These are phyloP conservation scores for Lonicera japonica DNA, from an alignment of 129 eudicot genomes.

Conservation along the genomic window DNA sequence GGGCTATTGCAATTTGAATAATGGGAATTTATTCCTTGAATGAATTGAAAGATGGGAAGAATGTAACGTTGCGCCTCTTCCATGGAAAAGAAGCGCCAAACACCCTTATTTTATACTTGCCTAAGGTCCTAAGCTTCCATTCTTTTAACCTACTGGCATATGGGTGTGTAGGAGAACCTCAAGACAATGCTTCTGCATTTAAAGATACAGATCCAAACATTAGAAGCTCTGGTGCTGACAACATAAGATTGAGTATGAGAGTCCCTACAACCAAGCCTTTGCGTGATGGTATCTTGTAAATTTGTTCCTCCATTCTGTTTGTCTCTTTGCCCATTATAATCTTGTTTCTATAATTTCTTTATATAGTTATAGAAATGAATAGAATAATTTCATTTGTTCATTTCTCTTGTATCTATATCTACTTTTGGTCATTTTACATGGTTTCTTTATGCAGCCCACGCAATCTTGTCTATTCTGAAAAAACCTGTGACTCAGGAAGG, in stretches of 20 bases:
- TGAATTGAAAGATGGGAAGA: too few species aligned
- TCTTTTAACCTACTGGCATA: not conserved
- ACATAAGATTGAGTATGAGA: conserved; percentile 15
- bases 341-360: too few species aligned
- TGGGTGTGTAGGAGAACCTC: conserved; percentile 33
- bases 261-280: conserved; percentile 34
- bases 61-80: too few species aligned
- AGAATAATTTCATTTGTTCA: too few species aligned
- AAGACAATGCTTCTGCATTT: conserved; percentile 17
- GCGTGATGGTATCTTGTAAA: conserved; percentile 45
- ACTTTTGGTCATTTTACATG: not conserved
- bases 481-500: conserved; percentile 33
- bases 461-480: conserved; percentile 59
- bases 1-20: too few species aligned
- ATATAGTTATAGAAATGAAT: too few species aligned
- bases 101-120: not conserved
- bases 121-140: not conserved
- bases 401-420: too few species aligned
- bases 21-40: too few species aligned
- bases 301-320: too few species aligned
- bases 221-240: conserved; percentile 27
- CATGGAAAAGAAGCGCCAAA: not conserved
- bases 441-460: conserved; percentile 44
- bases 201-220: conserved; percentile 21
- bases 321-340: too few species aligned